These are phyloP conservation scores for Polytolypa hystricis DNA, from an alignment of 2,329 filamentous ascomycete species.

Conservation along the genomic window DNA sequence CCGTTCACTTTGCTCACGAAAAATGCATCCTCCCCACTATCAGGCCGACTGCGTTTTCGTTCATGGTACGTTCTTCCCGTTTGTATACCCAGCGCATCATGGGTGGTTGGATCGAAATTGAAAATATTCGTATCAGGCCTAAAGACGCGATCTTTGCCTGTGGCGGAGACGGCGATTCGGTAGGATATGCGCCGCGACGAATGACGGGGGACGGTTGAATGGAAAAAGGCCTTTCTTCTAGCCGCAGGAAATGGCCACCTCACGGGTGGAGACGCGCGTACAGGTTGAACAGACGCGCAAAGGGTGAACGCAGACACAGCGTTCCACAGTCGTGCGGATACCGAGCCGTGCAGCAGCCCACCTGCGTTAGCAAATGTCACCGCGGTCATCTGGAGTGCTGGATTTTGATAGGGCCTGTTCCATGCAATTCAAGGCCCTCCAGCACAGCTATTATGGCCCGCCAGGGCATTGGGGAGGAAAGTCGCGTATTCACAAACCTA, in stretches of 20 bases:
- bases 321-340: conserved; percentile 5
- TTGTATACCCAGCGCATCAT: conserved; percentile 27
- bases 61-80: conserved; percentile 37
- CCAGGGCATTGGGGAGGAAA: conserved; percentile 12
- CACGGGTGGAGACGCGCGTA: no score
- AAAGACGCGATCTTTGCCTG: conserved; percentile 59
- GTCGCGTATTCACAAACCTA: not conserved
- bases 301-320: no score
- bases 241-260: no score
- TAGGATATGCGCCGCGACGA: conserved; percentile 48
- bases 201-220: no score
- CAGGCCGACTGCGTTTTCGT: conserved; percentile 53
- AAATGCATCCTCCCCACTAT: conserved; percentile 90
- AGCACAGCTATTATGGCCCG: conserved; percentile 7
- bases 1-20: conserved; percentile 76
- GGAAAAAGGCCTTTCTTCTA: no score
- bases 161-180: conserved; percentile 62
- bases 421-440: conserved; percentile 15
- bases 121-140: conserved; percentile 59
- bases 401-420: conserved; percentile 13
- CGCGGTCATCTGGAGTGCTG: conserved; percentile 21
- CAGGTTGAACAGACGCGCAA: no score
- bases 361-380: conserved; percentile 21
- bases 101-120: conserved; percentile 51
- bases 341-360: conserved; percentile 5